phyloP scores from a whole-genome alignment of 345 rosid genomes.

The Rhodomyrtus tomentosa region DNA sequence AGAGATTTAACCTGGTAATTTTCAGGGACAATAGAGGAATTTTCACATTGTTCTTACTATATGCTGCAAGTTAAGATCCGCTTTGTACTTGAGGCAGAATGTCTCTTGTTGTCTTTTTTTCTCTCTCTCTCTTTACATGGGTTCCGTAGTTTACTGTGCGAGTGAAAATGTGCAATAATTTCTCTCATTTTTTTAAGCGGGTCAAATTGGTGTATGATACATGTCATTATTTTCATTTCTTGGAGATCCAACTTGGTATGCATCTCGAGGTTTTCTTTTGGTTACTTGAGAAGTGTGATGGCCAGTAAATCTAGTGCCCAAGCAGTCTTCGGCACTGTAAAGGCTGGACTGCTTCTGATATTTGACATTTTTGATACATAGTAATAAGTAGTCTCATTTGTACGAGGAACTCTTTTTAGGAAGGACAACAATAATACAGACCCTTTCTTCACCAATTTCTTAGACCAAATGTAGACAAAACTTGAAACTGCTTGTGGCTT shows the following conservation, averaged over 20 bases:
- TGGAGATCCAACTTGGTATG: not conserved
- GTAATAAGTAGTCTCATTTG: not conserved
- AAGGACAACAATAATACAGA: not conserved
- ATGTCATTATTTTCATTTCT: not conserved
- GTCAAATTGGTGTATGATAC: not conserved
- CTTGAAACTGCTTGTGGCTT: not conserved
- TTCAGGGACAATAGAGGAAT: not conserved
- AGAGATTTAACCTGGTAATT: not conserved
- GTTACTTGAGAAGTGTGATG: not conserved
- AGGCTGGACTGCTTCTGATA: not conserved
- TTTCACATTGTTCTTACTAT: not conserved
- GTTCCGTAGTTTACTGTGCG: not conserved
- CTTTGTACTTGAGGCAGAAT: not conserved
- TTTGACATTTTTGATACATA: not conserved
- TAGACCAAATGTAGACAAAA: not conserved
- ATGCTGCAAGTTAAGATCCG: not conserved
- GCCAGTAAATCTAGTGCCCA: not conserved
- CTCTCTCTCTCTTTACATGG: too few relatives aligned
- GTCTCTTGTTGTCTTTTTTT: not conserved
- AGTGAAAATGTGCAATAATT: not conserved
- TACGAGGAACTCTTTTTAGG: not conserved
- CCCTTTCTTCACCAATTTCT: not conserved
- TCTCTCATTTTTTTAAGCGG: not conserved
- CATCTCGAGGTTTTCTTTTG: not conserved
- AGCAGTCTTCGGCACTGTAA: not conserved